Evolutionary conservation across 2,329 filamentous ascomycete species (phyloP), one percentile per base, ranked within the genome.

Genomic region (Ophiocordyceps robertsii): DNA sequence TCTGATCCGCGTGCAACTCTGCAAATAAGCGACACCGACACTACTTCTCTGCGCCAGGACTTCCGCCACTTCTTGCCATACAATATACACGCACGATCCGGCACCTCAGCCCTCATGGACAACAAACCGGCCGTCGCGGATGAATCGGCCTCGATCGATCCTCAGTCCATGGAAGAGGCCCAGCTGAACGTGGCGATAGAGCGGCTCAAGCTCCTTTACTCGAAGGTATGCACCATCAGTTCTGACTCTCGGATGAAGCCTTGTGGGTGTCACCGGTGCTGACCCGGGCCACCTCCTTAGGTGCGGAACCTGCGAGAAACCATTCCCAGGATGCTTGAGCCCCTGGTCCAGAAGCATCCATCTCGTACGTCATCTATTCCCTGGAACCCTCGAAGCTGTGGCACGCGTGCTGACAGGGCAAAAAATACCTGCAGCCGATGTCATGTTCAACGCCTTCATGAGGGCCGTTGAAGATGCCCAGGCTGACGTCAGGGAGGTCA

Each of bases 201-300:
- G 50, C 63, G 67, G 30, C 62, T 77, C 41, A 71, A 73, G 49
- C 60, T 72, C 38, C 58, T 76, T n/a, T 71, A 77, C 51, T 61
- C 72, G 51, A 69, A 73, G 64, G 73, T 69, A 66, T 50, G 53
- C 41, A 30, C 12, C 12, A 7, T 17, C 17, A 12, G 19, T 19
- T 11, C 33, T 4, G 33, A 6, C 17, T 35, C 14, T 9, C 6
- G 33, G 6, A 14, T 16, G 33, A 14, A 35, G 33, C 8, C 17
- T n/a, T 35, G 14, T 4, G 4, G 17, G 14, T 16, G 14, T 9
- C 33, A 35, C 17, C 43, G 40, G 43, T 37, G 21, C 47, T 58
- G 36, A 58, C 44, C 32, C 38, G 37, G 31, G 37, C 44, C 24
- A 24, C 39, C 41, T 43, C 4, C 45, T 32, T 47, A 65, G 62